Evolutionary conservation across 1,284 basidiomycete genomes (phyloP), one percentile per base, ranked within the genome.

Genomic region (Ganoderma lucidum): DNA sequence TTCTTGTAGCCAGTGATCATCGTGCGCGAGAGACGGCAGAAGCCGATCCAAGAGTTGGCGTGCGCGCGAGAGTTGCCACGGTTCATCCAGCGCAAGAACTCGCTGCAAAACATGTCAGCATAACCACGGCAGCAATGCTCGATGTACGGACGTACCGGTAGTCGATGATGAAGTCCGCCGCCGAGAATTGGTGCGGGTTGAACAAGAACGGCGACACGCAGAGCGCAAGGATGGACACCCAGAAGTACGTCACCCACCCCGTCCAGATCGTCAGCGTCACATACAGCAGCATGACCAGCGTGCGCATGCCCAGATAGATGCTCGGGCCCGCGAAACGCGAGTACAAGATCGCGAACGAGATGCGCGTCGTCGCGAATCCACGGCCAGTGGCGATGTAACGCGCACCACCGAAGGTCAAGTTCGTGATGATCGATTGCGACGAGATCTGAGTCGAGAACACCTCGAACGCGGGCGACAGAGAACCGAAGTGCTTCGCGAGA

Each of bases 341-440:
- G 84, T 96, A 97, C 28, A 98, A 84, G 74, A 96, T 96, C 78
- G 90, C 93, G 86, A 98, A 98, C 72, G 92, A 93, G 73, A 97
- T 95, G 67, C 96, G 88, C 28, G 95, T 94, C 8, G 96, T 98
- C 19, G 96, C 96, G 79, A 98, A 98, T 56, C 96, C 96, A 88
- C 96, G 94, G 68, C 96, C 96, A n/a, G 96, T 98, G n/a, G 96
- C 96, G 75, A 98, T 98, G 82, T 98, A 98, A 70, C 96, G 90
- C 64, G 96, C 96, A 70, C 96, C 96, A 82, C 96, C 96, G 72
- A 97, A 97, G 3, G 95, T 96, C 83, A 98, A 84, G 82, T 98
- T 96, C 81, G 92, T 97, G 74, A 97, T 83, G 79, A 98, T 96
- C 39, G 96, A 98, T 78, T 98, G 95, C 64, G 96, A 96, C 80